Evolutionary conservation across 2,329 filamentous ascomycete genomes (phyloP).

Genomic region (Bimuria novae-zelandiae): DNA sequence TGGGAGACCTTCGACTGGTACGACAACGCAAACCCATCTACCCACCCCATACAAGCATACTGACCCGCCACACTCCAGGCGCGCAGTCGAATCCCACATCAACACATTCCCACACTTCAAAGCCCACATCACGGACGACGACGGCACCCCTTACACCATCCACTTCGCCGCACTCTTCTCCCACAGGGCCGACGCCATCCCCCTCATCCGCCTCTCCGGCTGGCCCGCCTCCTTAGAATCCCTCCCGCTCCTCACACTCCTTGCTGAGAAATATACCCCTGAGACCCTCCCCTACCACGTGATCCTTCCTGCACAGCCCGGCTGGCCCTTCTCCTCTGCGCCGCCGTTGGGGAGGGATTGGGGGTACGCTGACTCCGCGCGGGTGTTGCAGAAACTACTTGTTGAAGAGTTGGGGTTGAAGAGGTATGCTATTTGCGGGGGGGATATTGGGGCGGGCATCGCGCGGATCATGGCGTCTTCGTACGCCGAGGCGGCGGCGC

Average conservation of each 20-base stretch:
- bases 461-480: conserved; percentile 49
- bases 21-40: neutral
- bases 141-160: conserved; percentile 47
- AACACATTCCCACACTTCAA: conserved; percentile 59
- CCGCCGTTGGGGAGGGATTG: conserved; percentile 55
- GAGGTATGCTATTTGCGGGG: conserved; percentile 62
- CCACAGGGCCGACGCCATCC: conserved; percentile 53
- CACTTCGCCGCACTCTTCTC: conserved; percentile 64
- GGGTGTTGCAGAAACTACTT: conserved; percentile 58
- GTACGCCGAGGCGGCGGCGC: conserved; percentile 54
- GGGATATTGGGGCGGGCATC: conserved; percentile 58
- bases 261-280: conserved; percentile 55
- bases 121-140: conserved; percentile 47
- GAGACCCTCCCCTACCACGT: conserved; percentile 61
- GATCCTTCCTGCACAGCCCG: conserved; percentile 60
- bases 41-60: neutral
- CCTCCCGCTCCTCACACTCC: conserved; percentile 54
- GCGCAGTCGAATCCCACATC: conserved; percentile 48
- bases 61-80: conserved; percentile 26
- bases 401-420: conserved; percentile 55
- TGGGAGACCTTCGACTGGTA: conserved; percentile 46
- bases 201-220: conserved; percentile 59
- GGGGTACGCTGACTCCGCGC: conserved; percentile 45
- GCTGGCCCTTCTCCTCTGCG: conserved; percentile 57
- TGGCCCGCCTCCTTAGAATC: conserved; percentile 64